Evolutionary conservation across 305 asterid genomes (phyloP).

Genomic region (Lippia alba): DNA sequence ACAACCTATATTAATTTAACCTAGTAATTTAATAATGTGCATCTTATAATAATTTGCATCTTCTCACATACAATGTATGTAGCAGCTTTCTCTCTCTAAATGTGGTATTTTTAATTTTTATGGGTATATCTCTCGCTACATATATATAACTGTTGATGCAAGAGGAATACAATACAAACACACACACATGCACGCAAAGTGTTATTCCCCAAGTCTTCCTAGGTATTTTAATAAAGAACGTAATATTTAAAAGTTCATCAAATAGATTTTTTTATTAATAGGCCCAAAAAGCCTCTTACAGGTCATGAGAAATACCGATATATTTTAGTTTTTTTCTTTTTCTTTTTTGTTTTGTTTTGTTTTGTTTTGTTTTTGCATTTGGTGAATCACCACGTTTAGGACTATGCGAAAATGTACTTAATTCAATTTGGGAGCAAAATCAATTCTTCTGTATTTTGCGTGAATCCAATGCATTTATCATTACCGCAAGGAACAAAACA

Average conservation of each 20-base stretch:
- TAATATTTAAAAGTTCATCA: too few species aligned
- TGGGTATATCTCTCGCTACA: not conserved
- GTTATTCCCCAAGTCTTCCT: slow-evolving; percentile 25
- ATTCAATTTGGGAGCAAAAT: too few species aligned
- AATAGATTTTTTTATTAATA: not conserved
- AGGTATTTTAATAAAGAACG: not conserved
- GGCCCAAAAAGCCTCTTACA: not conserved
- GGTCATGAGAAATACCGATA: not conserved
- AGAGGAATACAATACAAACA: not conserved
- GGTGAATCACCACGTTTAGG: not conserved
- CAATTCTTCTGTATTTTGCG: too few species aligned
- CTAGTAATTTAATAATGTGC: too few species aligned
- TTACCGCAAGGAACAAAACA: too few species aligned
- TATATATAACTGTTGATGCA: slow-evolving; percentile 11
- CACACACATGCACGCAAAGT: slow-evolving; percentile 27
- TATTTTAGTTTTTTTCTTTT: not conserved
- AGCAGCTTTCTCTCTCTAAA: slow-evolving; percentile 17
- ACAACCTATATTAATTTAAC: too few species aligned
- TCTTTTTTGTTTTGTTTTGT: too few species aligned
- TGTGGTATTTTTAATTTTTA: not conserved
- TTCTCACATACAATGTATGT: slow-evolving; percentile 33
- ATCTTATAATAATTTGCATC: not conserved
- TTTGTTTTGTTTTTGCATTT: not conserved
- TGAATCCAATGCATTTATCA: too few species aligned
- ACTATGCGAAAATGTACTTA: too few species aligned